Base-by-base conservation (phyloP, 371 early-diverging fungal species). In the Gilbertella persicaria region DNA sequence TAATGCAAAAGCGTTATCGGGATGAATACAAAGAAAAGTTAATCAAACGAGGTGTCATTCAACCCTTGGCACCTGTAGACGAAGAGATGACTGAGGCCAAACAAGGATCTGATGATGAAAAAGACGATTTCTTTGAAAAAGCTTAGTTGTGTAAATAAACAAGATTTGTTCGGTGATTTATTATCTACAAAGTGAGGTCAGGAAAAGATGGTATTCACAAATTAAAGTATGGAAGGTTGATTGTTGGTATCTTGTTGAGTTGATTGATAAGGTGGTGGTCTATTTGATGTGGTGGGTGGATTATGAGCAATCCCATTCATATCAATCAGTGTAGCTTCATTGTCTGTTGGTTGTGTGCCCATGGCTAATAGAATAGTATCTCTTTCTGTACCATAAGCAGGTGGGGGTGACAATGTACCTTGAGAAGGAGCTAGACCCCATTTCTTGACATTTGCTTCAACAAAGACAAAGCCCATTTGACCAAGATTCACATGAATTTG, bases 401-500 rank as follows among this genome's bases (percentile, higher is more conserved):
- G 85, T 28, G 91, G 89, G 12, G 91, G 90, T 28, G 75, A 69
- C 13, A 82, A 58, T 4, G 83, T 75, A n/a, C 89, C 90, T 61
- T 85, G 81, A 14, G 78, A 62, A 5, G 90, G 89, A 0, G 89
- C 90, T 16, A 90, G 66, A 0, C 90, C 90, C 90, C 90, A 90
- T 53, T 86, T 86, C 62, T 89, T 88, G n/a, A 90, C 89, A 61
- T 90, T 90, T 38, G 90, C 90, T 59, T 90, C 90, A 12, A 90
- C 83, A 71, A 89, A 79, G 10, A 78, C 80, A 53, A 80, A 78
- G 3, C 84, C 82, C 47, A 60, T 52, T 54, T 82, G 84, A 2
- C 45, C 86, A 14, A 86, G 56, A 67, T 86, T 86, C n/a, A 86
- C 84, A 50, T 83, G 82, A 0, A 86, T 53, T 41, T 73, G 75